Percentiles rank a stretch among this genome's conserved stretches.
phyloP scores from a whole-genome alignment of 495 filamentous ascomycete species.

The Lophiostoma macrostomum region DNA sequence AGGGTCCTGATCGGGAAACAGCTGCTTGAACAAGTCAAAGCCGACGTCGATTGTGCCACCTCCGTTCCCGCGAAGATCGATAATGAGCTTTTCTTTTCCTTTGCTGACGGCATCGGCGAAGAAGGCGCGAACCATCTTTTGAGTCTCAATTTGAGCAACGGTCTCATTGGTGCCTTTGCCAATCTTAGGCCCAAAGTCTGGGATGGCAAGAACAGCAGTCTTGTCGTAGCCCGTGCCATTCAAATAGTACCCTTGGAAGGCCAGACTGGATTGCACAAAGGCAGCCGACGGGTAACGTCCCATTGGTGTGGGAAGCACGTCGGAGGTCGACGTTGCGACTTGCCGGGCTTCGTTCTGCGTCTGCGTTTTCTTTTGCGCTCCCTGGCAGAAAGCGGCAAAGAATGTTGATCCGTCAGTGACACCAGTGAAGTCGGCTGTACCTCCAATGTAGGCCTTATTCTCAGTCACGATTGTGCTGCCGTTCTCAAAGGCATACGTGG shows the following conservation, averaged over 20 bases:
- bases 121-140: slow-evolving; percentile 16
- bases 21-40: slow-evolving; percentile 31
- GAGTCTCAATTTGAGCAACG: not conserved
- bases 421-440: slow-evolving; percentile 6
- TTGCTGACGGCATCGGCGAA: slow-evolving; percentile 10
- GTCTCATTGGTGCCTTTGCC: slow-evolving; percentile 7
- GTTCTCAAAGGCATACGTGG: slow-evolving; percentile 46
- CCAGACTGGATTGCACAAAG: not conserved
- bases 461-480: slow-evolving; percentile 37
- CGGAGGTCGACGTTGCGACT: not conserved
- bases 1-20: slow-evolving; percentile 22
- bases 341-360: not conserved
- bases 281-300: slow-evolving; percentile 19
- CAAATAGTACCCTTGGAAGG: slow-evolving; percentile 25
- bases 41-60: slow-evolving; percentile 23
- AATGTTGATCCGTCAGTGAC: slow-evolving; percentile 21
- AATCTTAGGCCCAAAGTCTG: slow-evolving; percentile 14
- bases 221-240: slow-evolving; percentile 26
- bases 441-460: slow-evolving; percentile 41
- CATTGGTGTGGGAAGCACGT: not conserved
- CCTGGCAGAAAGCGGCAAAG: slow-evolving; percentile 23
- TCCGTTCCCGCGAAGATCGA: slow-evolving; percentile 27
- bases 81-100: slow-evolving; percentile 23
- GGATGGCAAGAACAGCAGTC: slow-evolving; percentile 27
- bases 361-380: not conserved